Percentiles rank a stretch among this genome's conserved stretches.
phyloP scores from a whole-genome alignment of 202 grass and related monocot species.

The Hordeum pubiflorum region DNA sequence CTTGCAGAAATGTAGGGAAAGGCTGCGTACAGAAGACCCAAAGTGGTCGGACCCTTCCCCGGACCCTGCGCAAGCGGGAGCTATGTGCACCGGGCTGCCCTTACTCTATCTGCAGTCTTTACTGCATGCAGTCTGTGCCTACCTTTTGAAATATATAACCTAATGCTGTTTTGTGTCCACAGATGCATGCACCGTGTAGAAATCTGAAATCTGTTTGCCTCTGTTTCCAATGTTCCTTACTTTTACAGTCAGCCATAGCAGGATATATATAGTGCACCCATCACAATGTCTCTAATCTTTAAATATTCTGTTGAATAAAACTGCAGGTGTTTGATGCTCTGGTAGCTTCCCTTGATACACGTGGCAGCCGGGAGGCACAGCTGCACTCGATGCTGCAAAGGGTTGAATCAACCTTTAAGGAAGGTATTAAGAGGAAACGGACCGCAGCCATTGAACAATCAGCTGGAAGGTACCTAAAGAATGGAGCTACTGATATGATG shows the following conservation, averaged over 20 bases:
- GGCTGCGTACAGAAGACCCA: no score
- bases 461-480: constrained; percentile 43
- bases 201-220: constrained; percentile 7
- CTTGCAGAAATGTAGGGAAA: no score
- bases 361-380: constrained; percentile 76
- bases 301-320: constrained; percentile 8
- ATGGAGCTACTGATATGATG: constrained; percentile 40
- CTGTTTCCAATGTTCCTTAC: not conserved
- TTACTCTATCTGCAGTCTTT: not conserved
- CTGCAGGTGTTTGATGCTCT: constrained; percentile 81
- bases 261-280: not conserved
- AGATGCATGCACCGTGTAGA: not conserved
- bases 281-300: constrained; percentile 13
- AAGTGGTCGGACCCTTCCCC: no score
- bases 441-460: constrained; percentile 14
- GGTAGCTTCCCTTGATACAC: constrained; percentile 70
- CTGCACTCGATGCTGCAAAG: constrained; percentile 85
- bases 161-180: not conserved
- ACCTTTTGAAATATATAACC: not conserved
- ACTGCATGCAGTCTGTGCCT: not conserved
- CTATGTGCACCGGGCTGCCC: no score
- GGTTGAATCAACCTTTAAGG: constrained; percentile 76
- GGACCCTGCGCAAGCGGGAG: no score
- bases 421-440: constrained; percentile 65
- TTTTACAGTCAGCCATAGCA: not conserved